Evolutionary conservation across 179 eudicot genomes (phyloP).

Genomic region (Carnegiea gigantea): DNA sequence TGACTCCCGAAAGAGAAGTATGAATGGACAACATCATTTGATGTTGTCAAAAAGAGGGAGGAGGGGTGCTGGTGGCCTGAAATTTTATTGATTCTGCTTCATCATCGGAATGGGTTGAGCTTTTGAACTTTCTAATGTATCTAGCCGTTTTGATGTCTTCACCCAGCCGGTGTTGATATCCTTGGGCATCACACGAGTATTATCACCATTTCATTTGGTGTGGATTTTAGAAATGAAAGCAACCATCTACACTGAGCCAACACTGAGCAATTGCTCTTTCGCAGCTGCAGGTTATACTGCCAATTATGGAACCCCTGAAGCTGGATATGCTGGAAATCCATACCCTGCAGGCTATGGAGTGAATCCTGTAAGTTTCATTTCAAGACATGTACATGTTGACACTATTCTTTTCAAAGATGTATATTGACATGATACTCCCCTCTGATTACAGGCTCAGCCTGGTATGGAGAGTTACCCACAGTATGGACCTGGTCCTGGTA

Average conservation of each 20-base stretch:
- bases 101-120: not conserved
- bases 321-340: slow-evolving; percentile 62
- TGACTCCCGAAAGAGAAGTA: not conserved
- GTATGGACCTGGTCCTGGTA: slow-evolving; percentile 69
- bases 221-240: not conserved
- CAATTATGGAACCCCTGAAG: slow-evolving; percentile 59
- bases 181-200: not conserved
- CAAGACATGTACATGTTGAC: not conserved
- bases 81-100: slow-evolving; percentile 10
- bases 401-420: not conserved
- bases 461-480: slow-evolving; percentile 71
- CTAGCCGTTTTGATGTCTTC: not conserved
- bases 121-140: slow-evolving; percentile 5
- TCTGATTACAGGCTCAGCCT: slow-evolving; percentile 46
- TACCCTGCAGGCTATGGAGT: slow-evolving; percentile 64
- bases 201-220: not conserved
- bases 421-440: slow-evolving; percentile 5
- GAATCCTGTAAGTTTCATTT: slow-evolving; percentile 41
- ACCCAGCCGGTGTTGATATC: too few species aligned
- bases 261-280: slow-evolving; percentile 6
- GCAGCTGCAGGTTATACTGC: slow-evolving; percentile 49
- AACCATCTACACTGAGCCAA: not conserved
- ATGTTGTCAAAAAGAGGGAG: not conserved
- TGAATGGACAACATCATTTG: not conserved
- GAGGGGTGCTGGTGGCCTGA: not conserved